These are phyloP conservation scores for Novymonas esmeraldas DNA, from an alignment of 208 protist genomes.

Conservation along the genomic window DNA sequence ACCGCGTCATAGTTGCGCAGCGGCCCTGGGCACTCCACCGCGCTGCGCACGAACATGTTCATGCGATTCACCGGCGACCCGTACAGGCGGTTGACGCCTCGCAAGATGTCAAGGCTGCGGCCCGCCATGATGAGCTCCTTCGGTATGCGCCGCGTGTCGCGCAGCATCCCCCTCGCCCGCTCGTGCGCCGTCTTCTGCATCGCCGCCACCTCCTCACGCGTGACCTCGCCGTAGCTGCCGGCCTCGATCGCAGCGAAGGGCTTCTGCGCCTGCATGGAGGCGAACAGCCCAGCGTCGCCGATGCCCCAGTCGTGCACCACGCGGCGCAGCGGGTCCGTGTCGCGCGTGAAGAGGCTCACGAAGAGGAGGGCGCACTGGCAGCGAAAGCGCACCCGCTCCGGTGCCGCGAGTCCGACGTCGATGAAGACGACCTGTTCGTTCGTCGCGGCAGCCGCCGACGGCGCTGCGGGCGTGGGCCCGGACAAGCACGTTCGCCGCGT, in stretches of 20 bases:
- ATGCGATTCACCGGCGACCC: slow-evolving; percentile 78
- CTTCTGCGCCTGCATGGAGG: slow-evolving; percentile 80
- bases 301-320: slow-evolving; percentile 79
- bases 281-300: slow-evolving; percentile 68
- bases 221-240: slow-evolving; percentile 73
- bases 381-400: slow-evolving; percentile 72
- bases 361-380: slow-evolving; percentile 83
- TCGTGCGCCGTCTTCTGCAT: slow-evolving; percentile 58
- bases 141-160: slow-evolving; percentile 61
- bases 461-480: slow-evolving; percentile 16
- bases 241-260: slow-evolving; percentile 50
- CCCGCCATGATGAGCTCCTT: slow-evolving; percentile 75
- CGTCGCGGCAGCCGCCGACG: neutral
- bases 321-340: slow-evolving; percentile 53
- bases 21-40: slow-evolving; percentile 60
- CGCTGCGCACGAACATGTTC: slow-evolving; percentile 75
- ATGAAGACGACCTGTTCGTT: slow-evolving; percentile 73
- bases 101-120: slow-evolving; percentile 81
- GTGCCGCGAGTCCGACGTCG: slow-evolving; percentile 81
- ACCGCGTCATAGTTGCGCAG: slow-evolving; percentile 60
- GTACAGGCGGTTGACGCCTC: slow-evolving; percentile 80
- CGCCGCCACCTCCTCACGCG: slow-evolving; percentile 54
- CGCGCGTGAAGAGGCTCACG: slow-evolving; percentile 71
- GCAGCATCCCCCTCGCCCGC: slow-evolving; percentile 49
- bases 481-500: slow-evolving; percentile 94